Base-by-base conservation (phyloP, 805 yeast genomes). In the Candida fluviatilis region DNA sequence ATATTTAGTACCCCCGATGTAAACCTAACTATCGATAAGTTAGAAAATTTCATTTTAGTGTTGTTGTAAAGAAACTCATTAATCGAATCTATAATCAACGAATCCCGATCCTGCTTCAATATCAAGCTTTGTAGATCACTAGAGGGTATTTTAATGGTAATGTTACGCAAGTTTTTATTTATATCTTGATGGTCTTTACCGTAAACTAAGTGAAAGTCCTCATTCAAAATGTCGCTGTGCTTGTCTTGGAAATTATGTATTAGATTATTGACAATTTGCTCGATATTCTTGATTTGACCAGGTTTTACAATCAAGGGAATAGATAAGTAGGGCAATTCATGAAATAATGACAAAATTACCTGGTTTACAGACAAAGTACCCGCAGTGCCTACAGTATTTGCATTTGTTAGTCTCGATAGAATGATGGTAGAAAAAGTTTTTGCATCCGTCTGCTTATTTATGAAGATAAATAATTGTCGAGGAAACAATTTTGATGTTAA, bases 141-240 rank as follows among this genome's bases (percentile, higher is more conserved):
- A 4, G 40, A 38, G 1, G 59, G 58, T 5, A 60, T 48, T 15
- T 48, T 51, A 5, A 60, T 38, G 2, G 50, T 40, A 2, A 60
- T 52, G 31, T 55, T 43, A 17, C 49, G 42, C 19, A 61, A 39
- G 25, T 48, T 46, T 16, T 37, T 45, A 28, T 49, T 46, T 27
- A 48, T 47, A 17, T 37, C 38, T 4, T 13, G 26, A 16, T 28
- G 33, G 13, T 28, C 21, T 18, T 18, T 18, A 33, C 14, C 24
- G 14, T 31, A 15, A 21, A 34, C 14, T 15, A 30, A 5, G 17
- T 10, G 27, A 24, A 25, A 13, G 40, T 30, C 7, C 28, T 10
- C 14, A 12, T 26, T 13, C 15, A 26, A 26, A n/a, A 18, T 13
- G 27, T 39, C 37, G 13, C 34, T 36, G 14, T 36, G 24, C 18